Evolutionary conservation across 2,329 filamentous ascomycete genomes (phyloP).

Genomic region (Laburnicola sp.): DNA sequence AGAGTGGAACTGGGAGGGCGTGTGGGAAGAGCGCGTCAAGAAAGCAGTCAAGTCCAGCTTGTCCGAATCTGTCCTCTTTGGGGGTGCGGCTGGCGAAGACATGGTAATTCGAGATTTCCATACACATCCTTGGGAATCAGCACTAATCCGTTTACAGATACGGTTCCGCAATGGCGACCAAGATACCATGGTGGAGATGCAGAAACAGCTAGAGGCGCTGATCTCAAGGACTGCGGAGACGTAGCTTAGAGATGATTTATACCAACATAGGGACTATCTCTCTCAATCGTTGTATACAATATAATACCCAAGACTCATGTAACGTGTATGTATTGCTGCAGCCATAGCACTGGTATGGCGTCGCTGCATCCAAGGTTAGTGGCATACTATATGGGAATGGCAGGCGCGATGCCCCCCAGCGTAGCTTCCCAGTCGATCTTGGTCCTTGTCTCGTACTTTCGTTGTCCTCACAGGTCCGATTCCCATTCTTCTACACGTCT

Average conservation of each 20-base stretch:
- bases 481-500: neutral
- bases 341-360: no score
- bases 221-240: slow-evolving; percentile 17
- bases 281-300: neutral
- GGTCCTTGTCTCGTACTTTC: neutral
- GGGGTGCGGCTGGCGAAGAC: slow-evolving; percentile 67
- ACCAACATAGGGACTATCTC: neutral
- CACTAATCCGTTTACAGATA: slow-evolving; percentile 34
- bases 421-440: slow-evolving; percentile 2
- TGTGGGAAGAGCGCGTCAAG: slow-evolving; percentile 88
- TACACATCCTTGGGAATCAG: neutral
- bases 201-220: slow-evolving; percentile 28
- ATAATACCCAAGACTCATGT: no score
- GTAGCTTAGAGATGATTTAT: neutral
- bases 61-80: slow-evolving; percentile 79
- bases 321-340: no score
- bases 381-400: neutral
- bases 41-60: slow-evolving; percentile 76
- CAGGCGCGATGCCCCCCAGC: neutral
- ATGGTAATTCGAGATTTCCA: slow-evolving; percentile 56
- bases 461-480: neutral
- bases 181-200: slow-evolving; percentile 39
- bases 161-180: slow-evolving; percentile 43
- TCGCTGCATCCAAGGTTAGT: no score
- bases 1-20: slow-evolving; percentile 97